A percentile compares a stretch with the other conserved stretches of the same genome.
Conservation (phyloP, 2,329 filamentous ascomycete genomes). For the Aspergillus carbonarius region DNA sequence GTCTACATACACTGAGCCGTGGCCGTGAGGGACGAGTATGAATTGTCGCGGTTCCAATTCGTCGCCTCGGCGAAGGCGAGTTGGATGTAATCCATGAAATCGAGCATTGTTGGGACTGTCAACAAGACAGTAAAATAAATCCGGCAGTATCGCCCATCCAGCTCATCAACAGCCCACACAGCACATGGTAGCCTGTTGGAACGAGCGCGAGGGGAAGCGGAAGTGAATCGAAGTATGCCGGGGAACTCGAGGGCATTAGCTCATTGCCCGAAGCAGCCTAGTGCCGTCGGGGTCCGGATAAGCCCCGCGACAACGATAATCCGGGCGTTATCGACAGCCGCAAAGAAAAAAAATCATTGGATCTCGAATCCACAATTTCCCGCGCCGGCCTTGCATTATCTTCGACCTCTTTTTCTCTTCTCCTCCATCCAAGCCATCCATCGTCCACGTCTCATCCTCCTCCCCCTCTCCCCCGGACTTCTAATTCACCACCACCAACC, state of each 20-base stretch:
- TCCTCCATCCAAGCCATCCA: not conserved
- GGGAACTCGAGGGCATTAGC: conserved; percentile 14
- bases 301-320: conserved; percentile 38
- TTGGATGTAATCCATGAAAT: conserved; percentile 97
- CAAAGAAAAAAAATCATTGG: conserved; percentile 34
- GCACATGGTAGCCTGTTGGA: not conserved
- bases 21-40: conserved; percentile 80
- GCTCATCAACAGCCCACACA: not conserved
- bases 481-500: not conserved
- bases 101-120: conserved; percentile 64
- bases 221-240: conserved; percentile 3
- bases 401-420: not conserved
- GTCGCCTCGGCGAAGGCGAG: conserved; percentile 83
- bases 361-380: conserved; percentile 22
- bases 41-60: conserved; percentile 88
- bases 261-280: conserved; percentile 35
- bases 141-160: not conserved
- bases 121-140: not conserved
- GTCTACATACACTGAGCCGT: conserved; percentile 68
- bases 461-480: not conserved
- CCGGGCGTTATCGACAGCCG: conserved; percentile 36
- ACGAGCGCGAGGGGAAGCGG: conserved; percentile 4
- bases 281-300: conserved; percentile 32
- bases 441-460: not conserved
- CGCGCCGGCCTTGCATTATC: conserved; percentile 16